These are phyloP conservation scores for Marasmius fiardii DNA, from an alignment of 1,284 basidiomycete species.

Conservation along the genomic window DNA sequence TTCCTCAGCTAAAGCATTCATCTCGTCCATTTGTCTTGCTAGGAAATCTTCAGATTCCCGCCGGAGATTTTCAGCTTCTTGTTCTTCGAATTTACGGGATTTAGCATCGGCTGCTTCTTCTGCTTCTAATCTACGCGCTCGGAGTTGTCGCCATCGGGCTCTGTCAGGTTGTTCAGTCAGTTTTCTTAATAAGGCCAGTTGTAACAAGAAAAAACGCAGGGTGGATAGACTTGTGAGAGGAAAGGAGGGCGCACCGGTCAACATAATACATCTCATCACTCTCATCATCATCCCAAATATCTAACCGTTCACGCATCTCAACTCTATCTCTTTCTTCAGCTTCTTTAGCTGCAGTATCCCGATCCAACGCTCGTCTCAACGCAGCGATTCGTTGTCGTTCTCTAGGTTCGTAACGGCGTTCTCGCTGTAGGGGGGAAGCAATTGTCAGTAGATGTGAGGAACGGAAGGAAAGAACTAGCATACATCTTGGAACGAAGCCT, in stretches of 20 bases:
- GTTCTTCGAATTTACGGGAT: conserved; percentile 77
- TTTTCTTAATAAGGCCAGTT: no score
- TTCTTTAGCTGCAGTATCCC: conserved; percentile 71
- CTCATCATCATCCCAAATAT: conserved; percentile 89
- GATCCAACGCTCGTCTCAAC: conserved; percentile 71
- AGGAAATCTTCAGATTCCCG: conserved; percentile 87
- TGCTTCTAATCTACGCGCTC: conserved; percentile 60
- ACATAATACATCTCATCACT: conserved; percentile 84
- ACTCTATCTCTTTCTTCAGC: conserved; percentile 71
- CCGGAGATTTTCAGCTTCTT: conserved; percentile 79
- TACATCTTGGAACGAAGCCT: conserved; percentile 81
- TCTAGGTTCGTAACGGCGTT: conserved; percentile 77
- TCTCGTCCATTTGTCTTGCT: conserved; percentile 86
- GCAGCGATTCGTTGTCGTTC: conserved; percentile 74
- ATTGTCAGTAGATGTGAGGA: conserved; percentile 1
- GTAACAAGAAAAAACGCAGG: no score
- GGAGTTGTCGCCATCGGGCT: conserved; percentile 70
- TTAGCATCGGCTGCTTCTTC: conserved; percentile 84
- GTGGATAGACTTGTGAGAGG: no score
- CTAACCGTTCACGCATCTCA: conserved; percentile 70
- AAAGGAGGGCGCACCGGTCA: conserved; percentile 56
- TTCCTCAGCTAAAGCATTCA: conserved; percentile 82
- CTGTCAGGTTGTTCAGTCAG: no score
- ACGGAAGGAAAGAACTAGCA: conserved; percentile 28
- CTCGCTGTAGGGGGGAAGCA: conserved; percentile 46